phyloP scores from a whole-genome alignment of 2,329 filamentous ascomycete genomes.

The Colletotrichum magnum region DNA sequence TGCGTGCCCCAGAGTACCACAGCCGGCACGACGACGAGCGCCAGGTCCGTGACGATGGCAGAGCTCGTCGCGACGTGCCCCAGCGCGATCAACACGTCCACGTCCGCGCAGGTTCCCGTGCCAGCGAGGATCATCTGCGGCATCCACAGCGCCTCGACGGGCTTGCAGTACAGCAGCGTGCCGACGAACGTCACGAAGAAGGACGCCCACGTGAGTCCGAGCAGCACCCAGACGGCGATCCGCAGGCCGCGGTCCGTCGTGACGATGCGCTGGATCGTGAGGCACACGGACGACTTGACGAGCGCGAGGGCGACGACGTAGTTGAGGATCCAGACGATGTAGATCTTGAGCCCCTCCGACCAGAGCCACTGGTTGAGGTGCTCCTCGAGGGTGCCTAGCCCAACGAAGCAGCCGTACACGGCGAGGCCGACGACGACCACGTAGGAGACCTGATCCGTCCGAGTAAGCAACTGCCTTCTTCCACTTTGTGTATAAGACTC shows the following conservation, averaged over 20 bases:
- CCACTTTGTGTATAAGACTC: background rate
- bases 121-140: conserved; percentile 48
- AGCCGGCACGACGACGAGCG: conserved; percentile 49
- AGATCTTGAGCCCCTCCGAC: conserved; percentile 42
- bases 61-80: conserved; percentile 48
- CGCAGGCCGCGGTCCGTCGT: conserved; percentile 42
- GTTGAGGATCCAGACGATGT: conserved; percentile 47
- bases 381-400: conserved; percentile 43
- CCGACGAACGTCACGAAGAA: conserved; percentile 51
- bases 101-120: conserved; percentile 39
- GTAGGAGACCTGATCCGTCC: conserved; percentile 35
- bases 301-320: conserved; percentile 45
- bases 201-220: conserved; percentile 44
- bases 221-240: conserved; percentile 43
- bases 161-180: conserved; percentile 49
- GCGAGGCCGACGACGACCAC: conserved; percentile 39
- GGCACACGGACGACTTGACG: conserved; percentile 53
- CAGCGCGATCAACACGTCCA: conserved; percentile 45
- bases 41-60: conserved; percentile 51
- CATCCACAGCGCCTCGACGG: conserved; percentile 48
- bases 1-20: conserved; percentile 51
- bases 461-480: background rate
- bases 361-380: conserved; percentile 45
- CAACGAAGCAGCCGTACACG: conserved; percentile 41
- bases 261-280: conserved; percentile 52